Base-by-base conservation (phyloP, 2,329 filamentous ascomycete species). In the Penicillium fuscoglaucum region DNA sequence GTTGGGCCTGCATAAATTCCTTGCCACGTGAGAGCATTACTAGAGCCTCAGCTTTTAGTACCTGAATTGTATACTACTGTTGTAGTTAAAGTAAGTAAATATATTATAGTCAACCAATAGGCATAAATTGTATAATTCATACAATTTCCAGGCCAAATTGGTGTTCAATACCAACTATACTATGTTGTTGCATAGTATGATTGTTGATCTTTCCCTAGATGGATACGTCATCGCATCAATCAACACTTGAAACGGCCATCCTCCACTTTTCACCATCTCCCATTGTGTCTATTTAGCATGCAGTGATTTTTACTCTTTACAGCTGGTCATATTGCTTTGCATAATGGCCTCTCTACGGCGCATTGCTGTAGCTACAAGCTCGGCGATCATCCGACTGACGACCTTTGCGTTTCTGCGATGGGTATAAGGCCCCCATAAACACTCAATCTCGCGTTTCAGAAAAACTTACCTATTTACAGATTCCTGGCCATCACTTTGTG, bases 341-440 rank as follows among this genome's bases (percentile, higher is more conserved):
- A 57, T 37, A 40, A 78, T 78, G 75, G 67, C 62, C 41, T 72
- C 68, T 33, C 57, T 72, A 29, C 70, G 62, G 60, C 70, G 69
- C n/a, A 60, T 69, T 46, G 64, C 68, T 29, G 70, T 71, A 19
- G 70, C 68, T n/a, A 65, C 68, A 31, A 78, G 71, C 66, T 79
- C 78, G 10, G 60, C 68, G 13, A 56, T 72, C 35, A 63, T 77
- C 50, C 70, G 78, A 44, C 40, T 78, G 17, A 59, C 67, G 3
- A 65, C 72, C 50, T 79, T 76, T 60, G 56, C 74, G 35, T 79
- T 80, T 61, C 68, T 80, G 21, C 71, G 78, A 74, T 80, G 78
- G 78, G 78, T 79, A 69, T 35, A 65, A 51, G 43, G 15, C 39
- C 19, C 29, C 19, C 28, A 10, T 29, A 13, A 3, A 47, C 7